phyloP scores from a whole-genome alignment of 179 eudicot species.

The Sideroxylon spinosum region DNA sequence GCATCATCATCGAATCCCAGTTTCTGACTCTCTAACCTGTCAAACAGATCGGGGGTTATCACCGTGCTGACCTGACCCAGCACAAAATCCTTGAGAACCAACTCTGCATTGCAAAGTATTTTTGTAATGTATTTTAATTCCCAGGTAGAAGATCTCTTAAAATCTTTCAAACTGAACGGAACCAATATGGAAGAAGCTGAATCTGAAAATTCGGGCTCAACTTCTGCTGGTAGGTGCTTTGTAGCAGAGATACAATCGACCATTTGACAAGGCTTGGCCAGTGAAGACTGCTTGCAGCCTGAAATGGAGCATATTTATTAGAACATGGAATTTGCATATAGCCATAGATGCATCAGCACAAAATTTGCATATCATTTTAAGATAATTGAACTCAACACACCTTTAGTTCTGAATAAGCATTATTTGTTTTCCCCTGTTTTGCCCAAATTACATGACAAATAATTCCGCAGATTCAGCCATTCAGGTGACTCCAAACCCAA shows the following conservation, averaged over 20 bases:
- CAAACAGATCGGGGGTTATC: conserved; percentile 51
- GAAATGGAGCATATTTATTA: conserved; percentile 21
- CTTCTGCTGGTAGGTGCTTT: conserved; percentile 35
- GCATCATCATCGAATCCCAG: conserved; percentile 25
- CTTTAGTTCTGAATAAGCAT: not conserved
- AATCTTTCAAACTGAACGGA: conserved; percentile 18
- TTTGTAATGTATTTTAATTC: conserved; percentile 56
- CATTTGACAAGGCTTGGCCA: conserved; percentile 37
- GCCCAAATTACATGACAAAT: not conserved
- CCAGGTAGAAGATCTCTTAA: conserved; percentile 38
- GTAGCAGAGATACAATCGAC: conserved; percentile 33
- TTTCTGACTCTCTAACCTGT: conserved; percentile 54
- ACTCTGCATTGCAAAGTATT: conserved; percentile 42
- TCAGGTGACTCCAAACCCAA: not conserved
- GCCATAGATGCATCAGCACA: not conserved
- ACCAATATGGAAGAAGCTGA: conserved; percentile 50
- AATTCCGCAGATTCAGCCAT: no score
- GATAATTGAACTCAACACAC: not conserved
- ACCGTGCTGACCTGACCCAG: conserved; percentile 38
- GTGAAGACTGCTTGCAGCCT: conserved; percentile 45
- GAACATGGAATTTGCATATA: not conserved
- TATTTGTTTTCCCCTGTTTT: not conserved
- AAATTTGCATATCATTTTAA: not conserved
- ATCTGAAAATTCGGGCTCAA: conserved; percentile 52
- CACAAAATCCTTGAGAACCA: conserved; percentile 36